Percentiles rank a stretch among this genome's conserved stretches.
Conservation (phyloP, 78 protist species). For the Protostelium mycophagum region DNA sequence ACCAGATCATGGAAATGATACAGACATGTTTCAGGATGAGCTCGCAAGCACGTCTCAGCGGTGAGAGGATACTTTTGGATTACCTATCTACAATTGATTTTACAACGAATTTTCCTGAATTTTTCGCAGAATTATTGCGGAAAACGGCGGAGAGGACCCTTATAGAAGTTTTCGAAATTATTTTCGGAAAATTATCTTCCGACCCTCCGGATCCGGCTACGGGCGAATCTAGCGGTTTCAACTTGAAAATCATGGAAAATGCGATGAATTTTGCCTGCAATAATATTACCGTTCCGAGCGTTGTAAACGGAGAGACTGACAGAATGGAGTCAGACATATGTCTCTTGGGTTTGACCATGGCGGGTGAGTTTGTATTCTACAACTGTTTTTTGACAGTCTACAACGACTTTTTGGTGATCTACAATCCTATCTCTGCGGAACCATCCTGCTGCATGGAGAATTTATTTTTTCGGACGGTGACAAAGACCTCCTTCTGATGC, state of each 20-base stretch:
- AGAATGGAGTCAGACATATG: neutral
- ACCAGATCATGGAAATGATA: conserved; percentile 26
- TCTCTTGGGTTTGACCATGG: neutral
- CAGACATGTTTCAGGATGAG: conserved; percentile 35
- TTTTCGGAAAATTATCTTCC: neutral
- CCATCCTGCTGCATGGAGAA: neutral
- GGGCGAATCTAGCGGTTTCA: neutral
- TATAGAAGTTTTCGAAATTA: conserved; percentile 15
- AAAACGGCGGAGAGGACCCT: conserved; percentile 36
- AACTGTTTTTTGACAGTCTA: too few relatives aligned
- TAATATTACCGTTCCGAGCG: neutral
- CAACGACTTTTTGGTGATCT: too few relatives aligned
- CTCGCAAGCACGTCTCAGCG: conserved; percentile 29
- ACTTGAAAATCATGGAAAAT: neutral
- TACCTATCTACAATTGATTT: neutral
- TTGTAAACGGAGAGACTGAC: neutral
- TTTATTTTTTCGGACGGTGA: neutral
- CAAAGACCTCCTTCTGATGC: too few relatives aligned
- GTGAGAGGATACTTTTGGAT: neutral
- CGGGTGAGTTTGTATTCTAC: neutral
- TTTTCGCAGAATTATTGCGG: conserved; percentile 31
- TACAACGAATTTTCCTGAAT: neutral
- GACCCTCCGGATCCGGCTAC: neutral
- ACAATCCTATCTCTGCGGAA: neutral
- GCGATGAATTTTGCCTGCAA: neutral